phyloP scores from a whole-genome alignment of 2,329 filamentous ascomycete genomes.

The Fusarium compactum region DNA sequence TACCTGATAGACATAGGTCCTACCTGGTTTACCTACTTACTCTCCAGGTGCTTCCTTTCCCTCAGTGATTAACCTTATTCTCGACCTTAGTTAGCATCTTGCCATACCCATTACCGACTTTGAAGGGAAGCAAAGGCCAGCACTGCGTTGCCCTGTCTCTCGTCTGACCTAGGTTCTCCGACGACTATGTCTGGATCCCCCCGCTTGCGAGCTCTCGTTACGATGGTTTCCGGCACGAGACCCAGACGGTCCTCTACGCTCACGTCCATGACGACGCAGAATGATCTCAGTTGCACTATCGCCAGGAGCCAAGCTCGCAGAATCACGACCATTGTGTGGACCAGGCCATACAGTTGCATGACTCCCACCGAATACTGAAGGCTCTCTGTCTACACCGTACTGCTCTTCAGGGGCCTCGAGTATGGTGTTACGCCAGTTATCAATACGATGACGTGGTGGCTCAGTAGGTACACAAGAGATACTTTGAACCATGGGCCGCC shows the following conservation, averaged over 20 bases:
- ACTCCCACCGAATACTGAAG: slow-evolving; percentile 13
- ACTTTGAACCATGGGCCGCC: not conserved
- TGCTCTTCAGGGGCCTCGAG: not conserved
- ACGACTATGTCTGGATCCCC: not conserved
- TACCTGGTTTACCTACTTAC: not conserved
- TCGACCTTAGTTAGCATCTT: not conserved
- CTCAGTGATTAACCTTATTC: not conserved
- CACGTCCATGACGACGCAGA: not conserved
- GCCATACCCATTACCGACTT: not conserved
- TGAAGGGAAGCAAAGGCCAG: not conserved
- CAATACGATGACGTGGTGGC: not conserved
- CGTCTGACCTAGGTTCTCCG: not conserved
- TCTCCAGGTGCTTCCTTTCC: not conserved
- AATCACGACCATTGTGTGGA: not conserved
- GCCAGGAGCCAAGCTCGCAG: not conserved
- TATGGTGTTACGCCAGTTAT: slow-evolving; percentile 8
- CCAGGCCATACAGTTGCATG: slow-evolving; percentile 24
- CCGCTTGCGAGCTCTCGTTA: not conserved
- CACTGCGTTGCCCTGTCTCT: not conserved
- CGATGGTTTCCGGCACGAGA: not conserved
- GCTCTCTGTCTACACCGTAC: not conserved
- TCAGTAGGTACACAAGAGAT: not conserved
- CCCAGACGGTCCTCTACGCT: not conserved
- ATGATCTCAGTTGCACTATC: slow-evolving; percentile 12
- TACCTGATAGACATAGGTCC: not conserved